A percentile compares a stretch with the other conserved stretches of the same genome.
Evolutionary conservation across 2,329 filamentous ascomycete species (phyloP).

Genomic region (Parastagonospora nodorum): DNA sequence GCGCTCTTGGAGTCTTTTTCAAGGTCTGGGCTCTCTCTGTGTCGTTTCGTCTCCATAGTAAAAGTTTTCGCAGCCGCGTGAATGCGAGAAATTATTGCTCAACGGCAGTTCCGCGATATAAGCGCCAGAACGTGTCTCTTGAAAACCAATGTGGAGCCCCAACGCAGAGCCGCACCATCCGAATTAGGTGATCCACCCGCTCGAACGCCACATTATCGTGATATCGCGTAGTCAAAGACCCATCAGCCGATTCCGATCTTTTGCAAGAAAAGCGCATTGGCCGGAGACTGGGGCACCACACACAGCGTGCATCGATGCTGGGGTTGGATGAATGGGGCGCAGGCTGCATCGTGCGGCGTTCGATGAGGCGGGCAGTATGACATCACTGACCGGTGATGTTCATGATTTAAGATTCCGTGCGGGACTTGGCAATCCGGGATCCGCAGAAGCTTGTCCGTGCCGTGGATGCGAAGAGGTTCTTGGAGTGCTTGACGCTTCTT

Average conservation of each 20-base stretch:
- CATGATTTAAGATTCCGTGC: constrained; percentile 11
- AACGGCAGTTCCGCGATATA: neutral
- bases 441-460: constrained; percentile 12
- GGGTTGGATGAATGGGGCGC: neutral
- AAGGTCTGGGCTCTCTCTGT: neutral
- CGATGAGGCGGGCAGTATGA: constrained; percentile 6
- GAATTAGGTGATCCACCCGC: neutral
- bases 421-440: constrained; percentile 14
- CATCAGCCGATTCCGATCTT: neutral
- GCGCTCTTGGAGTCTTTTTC: neutral
- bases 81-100: neutral
- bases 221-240: neutral
- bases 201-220: constrained; percentile 4
- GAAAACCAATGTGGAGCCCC: neutral
- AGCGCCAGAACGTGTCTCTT: neutral
- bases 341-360: constrained; percentile 2
- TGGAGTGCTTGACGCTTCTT: neutral
- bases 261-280: neutral
- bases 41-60: neutral
- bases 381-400: constrained; percentile 9
- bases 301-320: neutral
- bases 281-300: neutral
- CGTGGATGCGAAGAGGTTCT: constrained; percentile 4
- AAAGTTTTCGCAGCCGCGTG: neutral
- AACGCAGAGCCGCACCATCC: neutral